These are phyloP conservation scores for Exophiala spinifera DNA, from an alignment of 2,329 filamentous ascomycete species.

Conservation along the genomic window DNA sequence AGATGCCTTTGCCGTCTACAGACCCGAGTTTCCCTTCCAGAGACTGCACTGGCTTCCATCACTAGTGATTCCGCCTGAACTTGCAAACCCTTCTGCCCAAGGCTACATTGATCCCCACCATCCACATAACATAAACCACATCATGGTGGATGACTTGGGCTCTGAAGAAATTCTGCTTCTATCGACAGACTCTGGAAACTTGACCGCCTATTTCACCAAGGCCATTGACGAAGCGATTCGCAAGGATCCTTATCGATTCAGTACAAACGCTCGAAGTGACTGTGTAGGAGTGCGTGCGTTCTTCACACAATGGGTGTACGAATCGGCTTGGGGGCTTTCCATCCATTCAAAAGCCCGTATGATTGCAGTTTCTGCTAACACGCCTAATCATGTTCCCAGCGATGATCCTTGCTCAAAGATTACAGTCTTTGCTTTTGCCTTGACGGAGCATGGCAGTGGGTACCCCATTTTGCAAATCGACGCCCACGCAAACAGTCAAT, in stretches of 20 bases:
- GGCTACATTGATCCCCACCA: conserved; percentile 54
- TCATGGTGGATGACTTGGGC: conserved; percentile 67
- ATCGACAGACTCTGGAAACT: conserved; percentile 72
- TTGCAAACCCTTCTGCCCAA: conserved; percentile 40
- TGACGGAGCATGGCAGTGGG: conserved; percentile 39
- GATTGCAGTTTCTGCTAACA: conserved; percentile 82
- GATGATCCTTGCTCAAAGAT: conserved; percentile 26
- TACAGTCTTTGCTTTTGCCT: conserved; percentile 32
- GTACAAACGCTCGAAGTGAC: conserved; percentile 32
- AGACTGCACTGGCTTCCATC: conserved; percentile 37
- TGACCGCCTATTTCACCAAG: conserved; percentile 66
- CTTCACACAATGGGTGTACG: conserved; percentile 71
- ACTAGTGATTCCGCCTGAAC: conserved; percentile 43
- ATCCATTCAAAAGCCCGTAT: conserved; percentile 77
- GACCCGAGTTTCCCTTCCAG: conserved; percentile 42
- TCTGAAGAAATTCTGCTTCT: conserved; percentile 65
- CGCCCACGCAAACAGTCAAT: conserved; percentile 4
- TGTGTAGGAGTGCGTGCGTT: conserved; percentile 50
- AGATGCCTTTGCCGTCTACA: conserved; percentile 44
- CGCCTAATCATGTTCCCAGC: conserved; percentile 28
- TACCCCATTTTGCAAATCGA: conserved; percentile 15
- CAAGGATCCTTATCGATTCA: conserved; percentile 25
- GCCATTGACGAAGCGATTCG: conserved; percentile 48
- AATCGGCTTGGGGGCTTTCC: conserved; percentile 84
- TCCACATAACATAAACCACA: conserved; percentile 66